These are phyloP conservation scores for Trametes elegans DNA, from an alignment of 768 basidiomycete species.

Conservation along the genomic window DNA sequence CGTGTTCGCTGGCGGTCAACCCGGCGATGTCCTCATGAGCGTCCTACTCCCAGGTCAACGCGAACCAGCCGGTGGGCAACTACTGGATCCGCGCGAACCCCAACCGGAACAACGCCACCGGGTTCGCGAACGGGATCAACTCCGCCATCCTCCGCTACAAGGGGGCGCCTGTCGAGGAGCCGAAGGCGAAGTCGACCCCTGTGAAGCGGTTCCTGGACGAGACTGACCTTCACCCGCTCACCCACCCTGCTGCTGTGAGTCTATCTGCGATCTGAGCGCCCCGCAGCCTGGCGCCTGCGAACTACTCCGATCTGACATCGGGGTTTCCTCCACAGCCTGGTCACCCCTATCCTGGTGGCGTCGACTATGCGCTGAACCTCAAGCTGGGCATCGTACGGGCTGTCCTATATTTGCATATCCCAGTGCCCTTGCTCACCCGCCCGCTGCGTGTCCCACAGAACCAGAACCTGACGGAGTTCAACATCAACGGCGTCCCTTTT, in stretches of 20 bases:
- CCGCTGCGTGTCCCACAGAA: too few species aligned
- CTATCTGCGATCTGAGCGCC: too few species aligned
- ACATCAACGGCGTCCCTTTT: slow-evolving; percentile 37
- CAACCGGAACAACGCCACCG: slow-evolving; percentile 11
- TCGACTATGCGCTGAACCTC: slow-evolving; percentile 20
- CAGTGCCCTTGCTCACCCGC: too few species aligned
- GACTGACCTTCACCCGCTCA: slow-evolving; percentile 23
- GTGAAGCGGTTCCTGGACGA: slow-evolving; percentile 13
- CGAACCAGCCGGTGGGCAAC: slow-evolving; percentile 41
- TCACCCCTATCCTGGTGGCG: slow-evolving; percentile 19
- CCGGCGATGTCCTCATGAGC: not conserved
- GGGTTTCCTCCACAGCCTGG: slow-evolving; percentile 21
- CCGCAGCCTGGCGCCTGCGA: too few species aligned
- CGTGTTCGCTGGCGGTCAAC: not conserved
- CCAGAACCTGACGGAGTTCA: slow-evolving; percentile 26
- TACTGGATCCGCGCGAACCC: slow-evolving; percentile 28
- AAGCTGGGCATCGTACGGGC: slow-evolving; percentile 16
- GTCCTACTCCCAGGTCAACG: slow-evolving; percentile 29
- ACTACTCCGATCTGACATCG: too few species aligned
- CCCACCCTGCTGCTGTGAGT: slow-evolving; percentile 21
- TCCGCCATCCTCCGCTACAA: slow-evolving; percentile 45
- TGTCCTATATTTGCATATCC: too few species aligned
- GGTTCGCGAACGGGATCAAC: slow-evolving; percentile 36
- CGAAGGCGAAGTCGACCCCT: slow-evolving; percentile 21
- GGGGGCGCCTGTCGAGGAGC: slow-evolving; percentile 38